Evolutionary conservation across 2,329 filamentous ascomycete genomes (phyloP).

Genomic region (Aspergillus sp.): DNA sequence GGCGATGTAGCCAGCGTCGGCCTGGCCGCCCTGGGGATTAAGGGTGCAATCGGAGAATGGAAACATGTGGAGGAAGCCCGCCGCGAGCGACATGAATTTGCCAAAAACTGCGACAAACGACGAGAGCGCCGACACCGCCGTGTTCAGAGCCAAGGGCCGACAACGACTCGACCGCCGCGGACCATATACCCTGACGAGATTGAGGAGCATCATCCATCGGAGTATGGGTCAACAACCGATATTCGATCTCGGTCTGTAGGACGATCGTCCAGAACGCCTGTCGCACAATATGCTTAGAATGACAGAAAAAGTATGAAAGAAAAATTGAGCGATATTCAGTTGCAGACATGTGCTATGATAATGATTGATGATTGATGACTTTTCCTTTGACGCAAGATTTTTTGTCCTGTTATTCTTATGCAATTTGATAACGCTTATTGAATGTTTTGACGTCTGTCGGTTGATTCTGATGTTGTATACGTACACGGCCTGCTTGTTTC

Average conservation of each 20-base stretch:
- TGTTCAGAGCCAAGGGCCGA: slow-evolving; percentile 24
- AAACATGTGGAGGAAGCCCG: slow-evolving; percentile 66
- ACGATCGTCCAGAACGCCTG: slow-evolving; percentile 1
- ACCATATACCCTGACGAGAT: slow-evolving; percentile 35
- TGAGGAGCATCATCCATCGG: slow-evolving; percentile 23
- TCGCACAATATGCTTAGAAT: slow-evolving; percentile 1
- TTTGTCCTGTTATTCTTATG: neutral
- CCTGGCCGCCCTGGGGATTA: slow-evolving; percentile 68
- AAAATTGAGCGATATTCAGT: too few species aligned
- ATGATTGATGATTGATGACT: slow-evolving; percentile 4
- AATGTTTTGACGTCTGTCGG: neutral
- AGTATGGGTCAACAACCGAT: slow-evolving; percentile 8
- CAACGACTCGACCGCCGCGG: slow-evolving; percentile 14
- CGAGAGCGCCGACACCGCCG: slow-evolving; percentile 49
- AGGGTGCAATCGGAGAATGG: slow-evolving; percentile 66
- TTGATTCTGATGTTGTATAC: neutral
- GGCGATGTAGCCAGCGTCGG: slow-evolving; percentile 67
- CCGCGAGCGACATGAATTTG: slow-evolving; percentile 57
- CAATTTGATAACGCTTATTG: neutral
- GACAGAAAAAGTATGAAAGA: neutral
- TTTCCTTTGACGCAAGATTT: neutral
- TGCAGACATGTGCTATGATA: slow-evolving; percentile 4
- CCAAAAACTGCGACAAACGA: slow-evolving; percentile 47
- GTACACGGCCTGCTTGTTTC: neutral
- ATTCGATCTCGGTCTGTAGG: slow-evolving; percentile 14